These are phyloP conservation scores for Paraconiothyrium sp. DNA, from an alignment of 2,329 filamentous ascomycete species.

Conservation along the genomic window DNA sequence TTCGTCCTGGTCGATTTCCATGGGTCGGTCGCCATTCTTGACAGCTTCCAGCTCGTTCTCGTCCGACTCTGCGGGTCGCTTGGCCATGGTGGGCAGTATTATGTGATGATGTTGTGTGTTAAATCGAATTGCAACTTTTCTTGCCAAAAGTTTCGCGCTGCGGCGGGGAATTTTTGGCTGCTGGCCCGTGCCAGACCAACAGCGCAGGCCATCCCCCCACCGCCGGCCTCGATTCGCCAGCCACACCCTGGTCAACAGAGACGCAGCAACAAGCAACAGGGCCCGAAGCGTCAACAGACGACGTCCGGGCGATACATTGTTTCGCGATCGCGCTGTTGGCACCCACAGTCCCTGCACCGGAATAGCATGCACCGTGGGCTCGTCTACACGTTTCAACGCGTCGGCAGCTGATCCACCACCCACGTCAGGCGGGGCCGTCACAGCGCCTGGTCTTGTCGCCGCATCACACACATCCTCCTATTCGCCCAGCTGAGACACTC, in stretches of 20 bases:
- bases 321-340: neutral
- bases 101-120: constrained; percentile 7
- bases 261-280: constrained; percentile 17
- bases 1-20: constrained; percentile 60
- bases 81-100: constrained; percentile 61
- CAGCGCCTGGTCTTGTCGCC: constrained; percentile 31
- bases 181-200: neutral
- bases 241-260: constrained; percentile 21
- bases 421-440: constrained; percentile 34
- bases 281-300: constrained; percentile 28
- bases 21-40: constrained; percentile 69
- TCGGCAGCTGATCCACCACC: constrained; percentile 35
- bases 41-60: constrained; percentile 62
- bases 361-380: constrained; percentile 17
- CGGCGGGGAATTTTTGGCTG: constrained; percentile 10
- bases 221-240: constrained; percentile 18
- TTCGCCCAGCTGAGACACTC: constrained; percentile 34
- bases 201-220: neutral
- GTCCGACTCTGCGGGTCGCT: constrained; percentile 65
- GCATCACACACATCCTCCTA: constrained; percentile 31
- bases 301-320: neutral
- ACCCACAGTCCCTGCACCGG: neutral
- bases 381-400: constrained; percentile 39
- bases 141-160: neutral
- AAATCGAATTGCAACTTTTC: constrained; percentile 1